These are phyloP conservation scores for Gossypium davidsonii DNA, from an alignment of 441 rosid genomes.

Conservation along the genomic window DNA sequence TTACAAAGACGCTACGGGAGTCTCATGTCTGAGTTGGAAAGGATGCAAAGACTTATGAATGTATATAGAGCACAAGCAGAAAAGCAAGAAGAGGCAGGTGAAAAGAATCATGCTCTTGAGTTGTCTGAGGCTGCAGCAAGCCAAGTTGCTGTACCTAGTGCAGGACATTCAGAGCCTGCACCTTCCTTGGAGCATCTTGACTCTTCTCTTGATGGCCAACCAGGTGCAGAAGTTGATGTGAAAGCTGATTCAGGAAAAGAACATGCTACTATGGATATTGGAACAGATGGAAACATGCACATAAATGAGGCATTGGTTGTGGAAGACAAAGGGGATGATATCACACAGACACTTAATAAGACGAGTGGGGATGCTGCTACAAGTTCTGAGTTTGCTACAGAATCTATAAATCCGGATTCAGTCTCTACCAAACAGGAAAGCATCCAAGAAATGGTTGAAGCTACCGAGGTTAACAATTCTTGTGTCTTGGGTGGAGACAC, in stretches of 20 bases:
- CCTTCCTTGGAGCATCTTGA: conserved; percentile 9
- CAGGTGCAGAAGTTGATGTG: conserved; percentile 3
- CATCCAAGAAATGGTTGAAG: conserved; percentile 8
- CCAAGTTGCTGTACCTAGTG: conserved; percentile 19
- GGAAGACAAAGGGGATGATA: conserved; percentile 10
- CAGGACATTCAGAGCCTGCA: conserved; percentile 19
- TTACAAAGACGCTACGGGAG: conserved; percentile 68
- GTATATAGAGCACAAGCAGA: conserved; percentile 42
- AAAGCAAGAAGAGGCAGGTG: conserved; percentile 43
- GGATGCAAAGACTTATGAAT: conserved; percentile 37
- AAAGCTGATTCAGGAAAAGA: conserved; percentile 23
- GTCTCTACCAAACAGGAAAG: conserved; percentile 3
- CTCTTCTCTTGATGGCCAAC: conserved; percentile 15
- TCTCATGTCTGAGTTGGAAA: conserved; percentile 53
- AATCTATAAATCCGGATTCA: conserved; percentile 9
- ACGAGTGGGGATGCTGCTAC: conserved; percentile 3
- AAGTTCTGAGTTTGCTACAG: conserved; percentile 11
- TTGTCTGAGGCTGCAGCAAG: conserved; percentile 21
- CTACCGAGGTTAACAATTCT: not conserved
- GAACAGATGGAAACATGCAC: conserved; percentile 11
- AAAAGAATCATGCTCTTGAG: conserved; percentile 19
- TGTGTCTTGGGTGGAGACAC: conserved; percentile 13
- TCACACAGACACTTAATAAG: conserved; percentile 1
- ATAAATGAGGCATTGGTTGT: not conserved
- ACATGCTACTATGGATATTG: conserved; percentile 1